Evolutionary conservation across 495 filamentous ascomycete species (phyloP).

Genomic region (Pyrenula aspistea): DNA sequence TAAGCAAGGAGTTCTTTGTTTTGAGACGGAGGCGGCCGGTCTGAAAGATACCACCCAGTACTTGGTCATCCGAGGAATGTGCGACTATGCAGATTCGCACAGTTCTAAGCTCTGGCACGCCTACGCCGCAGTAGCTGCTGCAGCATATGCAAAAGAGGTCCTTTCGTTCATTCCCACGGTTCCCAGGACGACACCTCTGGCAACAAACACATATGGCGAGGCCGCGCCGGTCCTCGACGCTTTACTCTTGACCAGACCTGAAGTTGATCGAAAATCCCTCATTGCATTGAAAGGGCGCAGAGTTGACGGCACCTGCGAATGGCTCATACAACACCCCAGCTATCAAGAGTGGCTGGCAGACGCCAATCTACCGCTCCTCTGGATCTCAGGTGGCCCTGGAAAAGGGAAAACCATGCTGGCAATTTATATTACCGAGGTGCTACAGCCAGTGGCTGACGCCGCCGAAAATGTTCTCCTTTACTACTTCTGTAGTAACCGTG

Average conservation of each 20-base stretch:
- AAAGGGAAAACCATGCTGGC: slow-evolving; percentile 40
- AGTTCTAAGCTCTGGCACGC: slow-evolving; percentile 21
- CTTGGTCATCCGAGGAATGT: slow-evolving; percentile 27
- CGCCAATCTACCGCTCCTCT: slow-evolving; percentile 19
- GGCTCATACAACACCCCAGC: slow-evolving; percentile 22
- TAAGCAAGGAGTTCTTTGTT: slow-evolving; percentile 15
- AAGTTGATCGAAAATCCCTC: slow-evolving; percentile 22
- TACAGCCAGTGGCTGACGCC: slow-evolving; percentile 14
- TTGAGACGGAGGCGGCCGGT: slow-evolving; percentile 31
- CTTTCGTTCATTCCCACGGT: slow-evolving; percentile 12
- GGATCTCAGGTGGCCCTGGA: slow-evolving; percentile 34
- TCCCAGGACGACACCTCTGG: too few relatives aligned
- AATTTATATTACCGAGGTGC: slow-evolving; percentile 28
- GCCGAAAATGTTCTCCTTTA: slow-evolving; percentile 16
- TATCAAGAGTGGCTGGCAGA: slow-evolving; percentile 30
- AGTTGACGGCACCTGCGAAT: slow-evolving; percentile 31
- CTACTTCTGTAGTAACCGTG: slow-evolving; percentile 31
- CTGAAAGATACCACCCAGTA: slow-evolving; percentile 14
- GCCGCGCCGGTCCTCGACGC: slow-evolving; percentile 11
- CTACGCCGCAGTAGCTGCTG: slow-evolving; percentile 22
- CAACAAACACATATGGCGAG: background rate
- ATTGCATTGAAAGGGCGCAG: slow-evolving; percentile 15
- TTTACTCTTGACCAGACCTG: slow-evolving; percentile 16
- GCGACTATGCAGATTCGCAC: slow-evolving; percentile 28
- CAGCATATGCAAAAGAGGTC: slow-evolving; percentile 22